Evolutionary conservation across 371 early-diverging fungal genomes (phyloP).

Genomic region (Mucor mucedo): DNA sequence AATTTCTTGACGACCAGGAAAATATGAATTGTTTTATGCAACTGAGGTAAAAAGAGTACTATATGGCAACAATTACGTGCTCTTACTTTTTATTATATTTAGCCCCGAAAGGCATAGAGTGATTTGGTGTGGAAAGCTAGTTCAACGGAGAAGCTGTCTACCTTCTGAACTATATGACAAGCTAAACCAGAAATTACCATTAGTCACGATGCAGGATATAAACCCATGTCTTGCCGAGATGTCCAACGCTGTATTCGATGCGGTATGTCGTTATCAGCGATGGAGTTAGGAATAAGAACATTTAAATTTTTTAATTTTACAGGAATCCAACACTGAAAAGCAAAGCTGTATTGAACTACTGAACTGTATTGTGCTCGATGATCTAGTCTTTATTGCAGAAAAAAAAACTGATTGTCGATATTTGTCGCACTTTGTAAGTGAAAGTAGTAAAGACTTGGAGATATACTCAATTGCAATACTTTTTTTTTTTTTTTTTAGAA

Average conservation of each 20-base stretch:
- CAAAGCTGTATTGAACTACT: conserved; percentile 24
- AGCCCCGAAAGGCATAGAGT: conserved; percentile 24
- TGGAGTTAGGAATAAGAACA: conserved; percentile 19
- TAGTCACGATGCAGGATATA: conserved; percentile 28
- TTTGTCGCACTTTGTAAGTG: conserved; percentile 34
- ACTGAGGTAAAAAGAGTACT: conserved; percentile 26
- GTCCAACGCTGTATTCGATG: conserved; percentile 25
- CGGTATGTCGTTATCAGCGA: conserved; percentile 27
- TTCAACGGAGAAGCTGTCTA: too few relatives aligned
- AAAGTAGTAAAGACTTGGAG: conserved; percentile 27
- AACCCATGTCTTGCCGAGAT: conserved; percentile 29
- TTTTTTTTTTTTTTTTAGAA: conserved; percentile 32
- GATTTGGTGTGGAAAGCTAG: conserved; percentile 28
- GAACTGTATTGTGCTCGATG: conserved; percentile 7
- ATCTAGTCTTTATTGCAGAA: conserved; percentile 22
- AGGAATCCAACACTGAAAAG: conserved; percentile 26
- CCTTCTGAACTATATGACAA: conserved; percentile 27
- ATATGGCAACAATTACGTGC: conserved; percentile 17
- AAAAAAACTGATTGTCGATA: conserved; percentile 27
- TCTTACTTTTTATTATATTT: conserved; percentile 23
- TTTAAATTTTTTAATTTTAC: conserved; percentile 18
- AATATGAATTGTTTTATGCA: conserved; percentile 22
- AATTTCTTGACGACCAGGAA: conserved; percentile 23
- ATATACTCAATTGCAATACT: conserved; percentile 28
- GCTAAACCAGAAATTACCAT: conserved; percentile 27